Base-by-base conservation (phyloP, 768 basidiomycete genomes). In the Myochromella boudieri region DNA sequence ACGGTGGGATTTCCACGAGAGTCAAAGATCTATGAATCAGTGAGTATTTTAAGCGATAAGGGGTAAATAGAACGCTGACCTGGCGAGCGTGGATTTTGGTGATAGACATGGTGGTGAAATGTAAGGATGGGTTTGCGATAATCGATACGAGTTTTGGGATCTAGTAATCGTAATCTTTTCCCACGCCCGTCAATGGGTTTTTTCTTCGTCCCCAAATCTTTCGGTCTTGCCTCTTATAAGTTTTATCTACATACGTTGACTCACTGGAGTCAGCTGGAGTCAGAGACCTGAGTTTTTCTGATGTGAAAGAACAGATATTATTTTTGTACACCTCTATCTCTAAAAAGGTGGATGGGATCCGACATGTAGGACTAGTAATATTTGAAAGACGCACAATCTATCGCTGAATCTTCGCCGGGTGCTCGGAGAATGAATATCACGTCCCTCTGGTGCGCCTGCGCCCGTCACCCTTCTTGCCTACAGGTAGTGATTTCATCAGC, bases 1-100 rank as follows among this genome's bases (percentile, higher is more conserved):
- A 97, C 91, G 62, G 94, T 95, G 61, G 91, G 93, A 81, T 97
- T 94, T 60, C 94, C 95, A 65, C 95, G 92, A 64, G 94, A 97
- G 80, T 98, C 95, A 69, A 97, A 98, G 84, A 98, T 95, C 95
- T 97, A 62, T 20, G 34, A 50, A 52, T 44, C 26, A 46, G 38
- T 68, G 37, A 42, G 50, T 31, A 11, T 52, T 54, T 46, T 29
- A 40, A 33, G 43, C 42, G 28, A 51, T 31, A 33, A 44, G 26
- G 41, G 37, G 17, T 14, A 41, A 15, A 20, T n/a, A n/a, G n/a
- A 36, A 26, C 48, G 31, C 65, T 52, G 70, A 91, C 93, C 85
- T 95, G 92, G 66, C 94, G 91, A 61, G 93, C 93, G 74, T 85
- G 78, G 63, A 97, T 72, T 75, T 94, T 94, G 48, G 84, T 84